These are phyloP conservation scores for Lasiodiplodia theobromae DNA, from an alignment of 2,329 filamentous ascomycete species.

Conservation along the genomic window DNA sequence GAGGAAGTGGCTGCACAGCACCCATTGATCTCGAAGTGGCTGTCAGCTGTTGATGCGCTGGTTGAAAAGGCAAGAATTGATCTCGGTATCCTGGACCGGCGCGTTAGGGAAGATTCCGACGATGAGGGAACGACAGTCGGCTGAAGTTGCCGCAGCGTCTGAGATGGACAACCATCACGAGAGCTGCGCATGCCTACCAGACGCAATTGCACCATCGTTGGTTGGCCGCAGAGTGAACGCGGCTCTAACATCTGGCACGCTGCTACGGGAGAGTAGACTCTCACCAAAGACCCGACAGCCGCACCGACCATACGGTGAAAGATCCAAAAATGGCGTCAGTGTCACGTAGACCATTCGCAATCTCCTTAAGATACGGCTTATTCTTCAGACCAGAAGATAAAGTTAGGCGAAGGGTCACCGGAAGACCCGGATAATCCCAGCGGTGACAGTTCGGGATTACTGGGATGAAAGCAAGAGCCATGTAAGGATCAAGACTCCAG, in stretches of 20 bases:
- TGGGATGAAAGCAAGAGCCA: neutral
- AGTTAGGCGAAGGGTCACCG: neutral
- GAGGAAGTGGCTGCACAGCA: constrained; percentile 67
- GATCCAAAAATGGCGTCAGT: neutral
- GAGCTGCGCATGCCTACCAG: neutral
- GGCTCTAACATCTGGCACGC: neutral
- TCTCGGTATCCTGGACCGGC: constrained; percentile 30
- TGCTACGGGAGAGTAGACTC: neutral
- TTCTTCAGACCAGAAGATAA: neutral
- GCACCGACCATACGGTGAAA: neutral
- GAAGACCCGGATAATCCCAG: neutral
- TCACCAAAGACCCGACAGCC: neutral
- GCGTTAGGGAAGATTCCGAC: neutral
- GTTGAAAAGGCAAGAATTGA: constrained; percentile 51
- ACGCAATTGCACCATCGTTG: neutral
- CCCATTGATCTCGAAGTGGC: constrained; percentile 72
- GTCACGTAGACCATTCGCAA: neutral
- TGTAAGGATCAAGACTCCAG: neutral
- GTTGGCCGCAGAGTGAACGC: neutral
- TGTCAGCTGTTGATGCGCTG: constrained; percentile 51
- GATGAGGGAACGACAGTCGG: constrained; percentile 6
- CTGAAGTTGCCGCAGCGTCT: constrained; percentile 2
- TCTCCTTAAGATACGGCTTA: neutral
- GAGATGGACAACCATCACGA: neutral
- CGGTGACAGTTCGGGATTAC: neutral